phyloP scores from a whole-genome alignment of 495 filamentous ascomycete species.

The Hypomontagnella submonticulosa region DNA sequence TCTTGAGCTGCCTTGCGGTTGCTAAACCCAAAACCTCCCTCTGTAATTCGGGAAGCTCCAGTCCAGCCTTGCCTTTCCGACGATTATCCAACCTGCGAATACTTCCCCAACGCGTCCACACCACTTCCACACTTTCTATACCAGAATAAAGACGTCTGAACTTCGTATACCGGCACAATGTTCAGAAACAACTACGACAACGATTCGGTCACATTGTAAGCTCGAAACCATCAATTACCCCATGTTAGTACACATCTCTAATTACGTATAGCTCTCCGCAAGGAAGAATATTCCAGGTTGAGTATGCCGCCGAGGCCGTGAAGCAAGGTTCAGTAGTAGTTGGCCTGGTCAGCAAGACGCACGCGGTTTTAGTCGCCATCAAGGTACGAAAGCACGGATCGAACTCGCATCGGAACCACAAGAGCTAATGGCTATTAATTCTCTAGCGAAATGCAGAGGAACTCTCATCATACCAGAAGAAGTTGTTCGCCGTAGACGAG shows the following conservation, averaged over 20 bases:
- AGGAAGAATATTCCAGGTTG: conserved; percentile 99
- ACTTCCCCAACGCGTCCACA: conserved; percentile 36
- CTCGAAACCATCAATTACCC: conserved; percentile 32
- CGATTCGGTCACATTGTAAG: conserved; percentile 98
- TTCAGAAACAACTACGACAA: conserved; percentile 99
- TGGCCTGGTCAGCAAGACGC: conserved; percentile 96
- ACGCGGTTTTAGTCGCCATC: conserved; percentile 92
- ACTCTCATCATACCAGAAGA: conserved; percentile 99
- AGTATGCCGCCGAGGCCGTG: conserved; percentile 98
- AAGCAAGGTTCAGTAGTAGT: conserved; percentile 99
- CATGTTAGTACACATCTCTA: conserved; percentile 36
- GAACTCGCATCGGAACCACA: background rate
- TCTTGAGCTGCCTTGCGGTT: conserved; percentile 50
- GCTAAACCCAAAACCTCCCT: conserved; percentile 17
- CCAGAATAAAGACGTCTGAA: background rate
- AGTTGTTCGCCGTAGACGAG: conserved; percentile 95
- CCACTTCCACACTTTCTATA: conserved; percentile 24
- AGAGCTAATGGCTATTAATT: conserved; percentile 10
- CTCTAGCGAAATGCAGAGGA: conserved; percentile 95
- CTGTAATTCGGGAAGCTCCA: conserved; percentile 33
- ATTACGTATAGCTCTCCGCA: conserved; percentile 82
- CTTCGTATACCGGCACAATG: conserved; percentile 67
- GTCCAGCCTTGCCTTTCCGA: conserved; percentile 42
- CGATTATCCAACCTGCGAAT: conserved; percentile 44
- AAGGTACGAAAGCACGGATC: conserved; percentile 72